Evolutionary conservation across 805 yeast genomes (phyloP).

Genomic region (Starmera amethionina): DNA sequence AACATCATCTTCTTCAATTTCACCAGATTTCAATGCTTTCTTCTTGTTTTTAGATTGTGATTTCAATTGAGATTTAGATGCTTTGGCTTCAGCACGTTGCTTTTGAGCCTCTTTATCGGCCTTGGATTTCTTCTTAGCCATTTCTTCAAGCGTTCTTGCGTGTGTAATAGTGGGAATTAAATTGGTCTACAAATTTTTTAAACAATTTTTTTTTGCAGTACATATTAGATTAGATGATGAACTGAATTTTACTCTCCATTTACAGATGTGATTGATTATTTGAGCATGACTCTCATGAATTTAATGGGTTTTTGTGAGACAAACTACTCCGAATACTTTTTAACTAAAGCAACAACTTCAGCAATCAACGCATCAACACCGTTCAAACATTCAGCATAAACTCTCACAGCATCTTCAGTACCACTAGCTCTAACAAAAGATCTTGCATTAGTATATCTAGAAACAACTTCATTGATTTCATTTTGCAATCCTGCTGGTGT

Average conservation of each 20-base stretch:
- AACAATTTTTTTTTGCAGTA: too few relatives aligned
- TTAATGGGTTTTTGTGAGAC: too few relatives aligned
- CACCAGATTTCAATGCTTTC: slow-evolving; percentile 63
- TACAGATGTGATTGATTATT: too few relatives aligned
- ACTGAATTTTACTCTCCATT: too few relatives aligned
- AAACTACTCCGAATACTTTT: slow-evolving; percentile 1
- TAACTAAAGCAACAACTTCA: slow-evolving; percentile 29
- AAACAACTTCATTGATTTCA: slow-evolving; percentile 57
- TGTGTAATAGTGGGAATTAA: neutral
- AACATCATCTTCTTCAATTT: slow-evolving; percentile 74
- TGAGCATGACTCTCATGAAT: too few relatives aligned
- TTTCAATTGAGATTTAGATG: slow-evolving; percentile 64
- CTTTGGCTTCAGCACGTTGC: slow-evolving; percentile 78
- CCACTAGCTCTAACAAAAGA: slow-evolving; percentile 96
- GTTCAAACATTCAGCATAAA: slow-evolving; percentile 80
- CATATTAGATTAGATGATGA: too few relatives aligned
- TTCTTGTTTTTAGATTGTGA: slow-evolving; percentile 70
- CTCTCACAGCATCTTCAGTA: slow-evolving; percentile 94
- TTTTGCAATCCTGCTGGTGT: slow-evolving; percentile 73
- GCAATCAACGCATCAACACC: slow-evolving; percentile 36
- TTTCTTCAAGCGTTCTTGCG: slow-evolving; percentile 18
- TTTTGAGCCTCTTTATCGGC: slow-evolving; percentile 87
- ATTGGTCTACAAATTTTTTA: too few relatives aligned
- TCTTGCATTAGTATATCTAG: slow-evolving; percentile 51
- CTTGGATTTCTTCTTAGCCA: slow-evolving; percentile 82